A percentile compares a stretch with the other conserved stretches of the same genome.
These are phyloP conservation scores for Penicillium diatomitis DNA, from an alignment of 495 filamentous ascomycete species.

Conservation along the genomic window DNA sequence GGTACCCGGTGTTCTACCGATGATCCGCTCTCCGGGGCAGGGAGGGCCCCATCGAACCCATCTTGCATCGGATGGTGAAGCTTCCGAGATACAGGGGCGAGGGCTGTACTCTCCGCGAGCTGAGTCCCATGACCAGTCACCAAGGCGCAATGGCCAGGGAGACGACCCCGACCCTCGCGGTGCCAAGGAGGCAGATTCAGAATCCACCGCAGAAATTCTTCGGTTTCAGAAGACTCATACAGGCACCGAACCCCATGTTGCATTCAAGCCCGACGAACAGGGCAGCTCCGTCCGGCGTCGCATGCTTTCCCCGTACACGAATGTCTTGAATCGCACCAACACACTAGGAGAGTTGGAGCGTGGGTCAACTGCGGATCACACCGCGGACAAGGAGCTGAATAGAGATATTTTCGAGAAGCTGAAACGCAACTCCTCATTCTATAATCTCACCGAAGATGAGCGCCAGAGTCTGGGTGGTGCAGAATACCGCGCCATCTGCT, in stretches of 20 bases:
- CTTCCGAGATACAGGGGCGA: neutral
- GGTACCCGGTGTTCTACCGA: neutral
- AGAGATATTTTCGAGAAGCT: neutral
- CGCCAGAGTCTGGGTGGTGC: slow-evolving; percentile 58
- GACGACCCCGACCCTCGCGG: no score
- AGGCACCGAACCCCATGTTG: neutral
- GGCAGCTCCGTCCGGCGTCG: neutral
- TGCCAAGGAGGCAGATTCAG: no score
- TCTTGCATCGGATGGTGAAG: no score
- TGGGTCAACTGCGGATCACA: neutral
- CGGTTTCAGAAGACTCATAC: neutral
- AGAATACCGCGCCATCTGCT: slow-evolving; percentile 58
- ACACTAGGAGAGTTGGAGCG: neutral
- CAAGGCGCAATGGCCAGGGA: no score
- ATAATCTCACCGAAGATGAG: slow-evolving; percentile 50
- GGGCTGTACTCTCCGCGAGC: neutral
- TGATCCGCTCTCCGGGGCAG: neutral
- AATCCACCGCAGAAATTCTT: neutral
- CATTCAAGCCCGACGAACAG: neutral
- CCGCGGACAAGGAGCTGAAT: neutral
- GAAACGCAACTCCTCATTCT: slow-evolving; percentile 53
- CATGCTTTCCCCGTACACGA: slow-evolving; percentile 3
- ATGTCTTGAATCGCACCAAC: neutral
- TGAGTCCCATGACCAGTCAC: neutral
- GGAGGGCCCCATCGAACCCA: neutral